Base-by-base conservation (phyloP, 257 asterid genomes). In the Fraxinus excelsior region DNA sequence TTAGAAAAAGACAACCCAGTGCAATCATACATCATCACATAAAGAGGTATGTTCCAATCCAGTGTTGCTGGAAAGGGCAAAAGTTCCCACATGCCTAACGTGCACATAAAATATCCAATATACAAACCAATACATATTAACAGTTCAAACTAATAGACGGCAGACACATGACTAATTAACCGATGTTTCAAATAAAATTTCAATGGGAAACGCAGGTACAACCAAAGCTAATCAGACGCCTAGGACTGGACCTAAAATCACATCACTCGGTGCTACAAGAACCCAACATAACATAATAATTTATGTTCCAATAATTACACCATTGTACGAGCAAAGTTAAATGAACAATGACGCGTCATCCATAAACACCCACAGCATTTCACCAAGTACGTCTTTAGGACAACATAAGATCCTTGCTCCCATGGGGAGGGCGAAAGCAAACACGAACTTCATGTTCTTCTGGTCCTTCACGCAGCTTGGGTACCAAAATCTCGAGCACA, bases 401-500 rank as follows among this genome's bases (percentile, higher is more conserved):
- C 86, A 91, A 82, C 96, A 80, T 91, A 40, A 91, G 95, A 80
- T 90, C 93, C 51, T 87, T 90, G 32, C 84, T 86, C 2, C 84
- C 93, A 12, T 83, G 91, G 79, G 85, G 96, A 65, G 97, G 97
- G n/a, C 96, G 92, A 69, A 94, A 93, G 78, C 98, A 89, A 2
- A 94, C 97, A 0, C 87, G 97, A 49, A 94, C 98, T 71, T 94
- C 98, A 34, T 92, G 98, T 81, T 94, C 98, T 82, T 92, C 98
- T 0, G 91, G 91, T 2, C 93, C 96, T 68, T 81, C 94, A 0
- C 85, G 88, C 10, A 90, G 90, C 71, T 94, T 94, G 7, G 98
- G 98, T 82, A 92, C 98, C 86, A 92, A 56, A 76, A 94, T 90
- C 90, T 94, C 98, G 0, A 94, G 92, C 83, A 84, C 88, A 0